Evolutionary conservation across 2,329 filamentous ascomycete genomes (phyloP).

Genomic region (Nemania abortiva): DNA sequence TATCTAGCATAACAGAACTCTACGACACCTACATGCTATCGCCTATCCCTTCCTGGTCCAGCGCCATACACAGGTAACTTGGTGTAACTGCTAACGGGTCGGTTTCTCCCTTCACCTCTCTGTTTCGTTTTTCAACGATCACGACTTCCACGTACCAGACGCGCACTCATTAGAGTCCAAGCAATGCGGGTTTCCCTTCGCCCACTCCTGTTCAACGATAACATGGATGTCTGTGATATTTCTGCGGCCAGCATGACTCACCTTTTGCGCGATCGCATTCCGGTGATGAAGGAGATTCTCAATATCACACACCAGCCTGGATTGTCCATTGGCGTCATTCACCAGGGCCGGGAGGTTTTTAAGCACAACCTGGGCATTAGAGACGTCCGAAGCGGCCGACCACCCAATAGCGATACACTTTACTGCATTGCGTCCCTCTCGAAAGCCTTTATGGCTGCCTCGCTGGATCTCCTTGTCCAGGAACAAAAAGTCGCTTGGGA

Average conservation of each 20-base stretch:
- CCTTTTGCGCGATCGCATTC: not conserved
- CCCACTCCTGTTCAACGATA: not conserved
- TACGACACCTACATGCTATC: no score
- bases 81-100: not conserved
- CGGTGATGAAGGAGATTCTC: not conserved
- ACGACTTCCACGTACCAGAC: not conserved
- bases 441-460: constrained; percentile 12
- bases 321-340: constrained; percentile 17
- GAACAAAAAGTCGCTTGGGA: not conserved
- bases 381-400: not conserved
- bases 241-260: not conserved
- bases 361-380: constrained; percentile 9
- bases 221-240: not conserved
- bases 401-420: constrained; percentile 13
- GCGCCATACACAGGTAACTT: no score
- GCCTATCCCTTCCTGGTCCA: no score
- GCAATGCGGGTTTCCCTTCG: not conserved
- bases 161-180: not conserved
- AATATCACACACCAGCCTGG: constrained; percentile 8
- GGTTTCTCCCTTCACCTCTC: not conserved
- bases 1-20: no score
- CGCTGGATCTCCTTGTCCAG: constrained; percentile 8
- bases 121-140: not conserved
- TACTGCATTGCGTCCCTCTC: constrained; percentile 20
- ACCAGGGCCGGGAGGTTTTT: constrained; percentile 14